Conservation (phyloP, 495 filamentous ascomycete species). For the Aspergillus bertholletiae region DNA sequence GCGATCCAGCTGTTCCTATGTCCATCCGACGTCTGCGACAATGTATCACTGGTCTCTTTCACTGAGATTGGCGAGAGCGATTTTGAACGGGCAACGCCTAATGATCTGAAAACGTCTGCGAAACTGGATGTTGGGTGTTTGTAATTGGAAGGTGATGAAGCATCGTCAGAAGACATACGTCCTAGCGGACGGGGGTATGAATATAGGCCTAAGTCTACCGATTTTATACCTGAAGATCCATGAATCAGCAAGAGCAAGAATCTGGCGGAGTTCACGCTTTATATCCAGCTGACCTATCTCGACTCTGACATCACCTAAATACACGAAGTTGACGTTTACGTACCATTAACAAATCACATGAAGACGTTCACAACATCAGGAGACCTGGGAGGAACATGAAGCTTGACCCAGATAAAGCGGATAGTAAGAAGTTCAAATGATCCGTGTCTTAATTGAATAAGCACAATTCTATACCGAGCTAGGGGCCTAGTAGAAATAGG, state of each 20-base stretch:
- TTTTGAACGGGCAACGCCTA: constrained; percentile 40
- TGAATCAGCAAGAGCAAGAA: constrained; percentile 14
- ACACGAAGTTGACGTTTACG: neutral
- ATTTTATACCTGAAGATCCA: constrained; percentile 16
- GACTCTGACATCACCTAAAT: neutral
- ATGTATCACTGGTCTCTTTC: constrained; percentile 33
- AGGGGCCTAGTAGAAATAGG: neutral
- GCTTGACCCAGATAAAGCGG: constrained; percentile 4
- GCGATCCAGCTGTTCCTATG: constrained; percentile 27
- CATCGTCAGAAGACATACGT: constrained; percentile 50
- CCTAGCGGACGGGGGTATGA: constrained; percentile 28
- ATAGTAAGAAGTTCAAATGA: neutral
- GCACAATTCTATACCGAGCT: neutral
- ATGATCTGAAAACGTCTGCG: constrained; percentile 44
- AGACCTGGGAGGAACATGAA: constrained; percentile 10
- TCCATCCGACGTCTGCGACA: constrained; percentile 28
- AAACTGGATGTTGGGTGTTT: constrained; percentile 41
- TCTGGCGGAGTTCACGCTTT: neutral
- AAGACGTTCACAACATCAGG: constrained; percentile 5
- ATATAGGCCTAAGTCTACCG: constrained; percentile 15
- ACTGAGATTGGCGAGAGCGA: constrained; percentile 36
- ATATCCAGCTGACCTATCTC: neutral
- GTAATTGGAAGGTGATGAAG: constrained; percentile 28
- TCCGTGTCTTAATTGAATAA: neutral
- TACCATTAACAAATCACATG: constrained; percentile 12